Evolutionary conservation across 2,329 filamentous ascomycete species (phyloP), one percentile per base, ranked within the genome.

Genomic region (Apiospora koreana): DNA sequence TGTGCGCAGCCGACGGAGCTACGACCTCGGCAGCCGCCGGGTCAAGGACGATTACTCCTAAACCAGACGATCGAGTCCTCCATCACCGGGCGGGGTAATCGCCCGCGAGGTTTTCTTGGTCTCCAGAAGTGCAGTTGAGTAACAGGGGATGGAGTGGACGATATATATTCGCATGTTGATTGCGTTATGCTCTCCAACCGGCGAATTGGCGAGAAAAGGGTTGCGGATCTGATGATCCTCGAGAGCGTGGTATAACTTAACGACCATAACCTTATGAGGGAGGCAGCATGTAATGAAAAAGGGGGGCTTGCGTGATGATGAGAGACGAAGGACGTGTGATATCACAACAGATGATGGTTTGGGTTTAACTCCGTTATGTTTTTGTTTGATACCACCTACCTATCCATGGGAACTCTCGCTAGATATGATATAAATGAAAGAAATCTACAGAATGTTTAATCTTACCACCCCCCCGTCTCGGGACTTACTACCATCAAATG

Each of bases 31-130:
- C 74, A 83, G 89, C 73, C 85, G 90, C 16, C 45, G 66, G 25
- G 90, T 93, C 75, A 93, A 93, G 86, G 91, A 93, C 35, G 90
- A 93, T 72, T 93, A 93, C 77, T 84, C 86, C 64, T 90, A 83
- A 83, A 25, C 21, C 9, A 72, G 1, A n/a, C 35, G 35, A 35
- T 35, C 4, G 35, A 3, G 8, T 8, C n/a, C n/a, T n/a, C n/a
- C n/a, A n/a, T n/a, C n/a, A n/a, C n/a, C n/a, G n/a, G n/a, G n/a
- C n/a, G n/a, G n/a, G n/a, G n/a, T n/a, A n/a, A n/a, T n/a, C n/a
- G n/a, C n/a, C n/a, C n/a, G n/a, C 16, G 28, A 14, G 1, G 1
- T 21, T 14, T 14, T 3, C 41, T 4, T 43, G 8, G 21, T 2
- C n/a, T 1, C 16, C 4, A 43, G 16, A 43, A 43, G 16, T 3